Base-by-base conservation (phyloP, 2,329 filamentous ascomycete species). In the Neofusicoccum parvum region DNA sequence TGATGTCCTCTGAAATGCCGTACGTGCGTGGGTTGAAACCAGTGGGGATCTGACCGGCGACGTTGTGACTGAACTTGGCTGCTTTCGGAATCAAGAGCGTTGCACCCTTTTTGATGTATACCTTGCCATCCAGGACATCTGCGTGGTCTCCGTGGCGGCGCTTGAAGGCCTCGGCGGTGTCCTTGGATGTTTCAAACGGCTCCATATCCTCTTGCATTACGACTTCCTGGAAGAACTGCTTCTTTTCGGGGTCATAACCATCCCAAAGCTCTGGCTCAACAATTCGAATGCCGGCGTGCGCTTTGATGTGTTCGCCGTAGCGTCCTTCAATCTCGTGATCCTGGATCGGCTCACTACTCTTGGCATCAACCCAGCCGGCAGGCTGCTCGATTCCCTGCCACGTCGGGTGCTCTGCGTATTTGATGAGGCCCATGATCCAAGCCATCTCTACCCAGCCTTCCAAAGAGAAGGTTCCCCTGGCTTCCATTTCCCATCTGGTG, bases 361-460 rank as follows among this genome's bases (percentile, higher is more conserved):
- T 67, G 3, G 41, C 36, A 27, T 80, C 76, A 6, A 76, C 53
- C 76, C 83, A 67, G n/a, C 68, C 14, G 37, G 37, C 37, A 39
- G 37, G 37, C 37, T 11, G 37, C 37, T 39, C 68, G 20, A 17
- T 92, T 82, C 94, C 95, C 75, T 94, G 86, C 51, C 37, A 39
- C 14, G 37, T 20, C 20, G n/a, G 15, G n/a, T 17, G 43, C 3
- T 45, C 15, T 9, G 43, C 43, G n/a, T n/a, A 5, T 83, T 91
- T 93, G 80, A 96, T 94, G 66, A 95, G 86, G 72, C 92, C 92
- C 92, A 95, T 96, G 75, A 96, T 90, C 92, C 92, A 96, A 45
- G 92, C 91, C 92, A 96, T 95, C 79, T 96, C 92, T 67, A 95
- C 88, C 72, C 91, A 95, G 36, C 92, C 92, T 78, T 94, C 92